phyloP scores from a whole-genome alignment of 1,284 basidiomycete genomes.

The Cryptococcus sp. region DNA sequence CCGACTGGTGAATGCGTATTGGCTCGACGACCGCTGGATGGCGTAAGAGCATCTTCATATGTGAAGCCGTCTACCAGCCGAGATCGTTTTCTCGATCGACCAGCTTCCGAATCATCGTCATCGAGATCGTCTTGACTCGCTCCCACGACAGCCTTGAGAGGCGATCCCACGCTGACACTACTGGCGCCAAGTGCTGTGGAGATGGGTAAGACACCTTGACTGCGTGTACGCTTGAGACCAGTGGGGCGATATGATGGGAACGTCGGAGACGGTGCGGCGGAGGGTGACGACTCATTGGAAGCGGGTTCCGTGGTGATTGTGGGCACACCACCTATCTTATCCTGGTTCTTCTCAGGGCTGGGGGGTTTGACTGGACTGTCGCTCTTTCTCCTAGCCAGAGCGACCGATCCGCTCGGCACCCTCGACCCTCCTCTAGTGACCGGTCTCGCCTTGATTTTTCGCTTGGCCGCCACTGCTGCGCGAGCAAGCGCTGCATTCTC shows the following conservation, averaged over 20 bases:
- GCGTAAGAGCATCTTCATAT: no score
- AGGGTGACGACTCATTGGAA: constrained; percentile 12
- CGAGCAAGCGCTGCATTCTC: constrained; percentile 35
- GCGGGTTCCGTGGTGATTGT: constrained; percentile 23
- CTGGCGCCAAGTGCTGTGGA: constrained; percentile 11
- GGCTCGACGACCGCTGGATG: constrained; percentile 6
- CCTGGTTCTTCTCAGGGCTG: constrained; percentile 12
- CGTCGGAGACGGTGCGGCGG: background rate
- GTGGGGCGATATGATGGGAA: constrained; percentile 3
- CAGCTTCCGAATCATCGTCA: constrained; percentile 8
- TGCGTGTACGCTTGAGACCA: constrained; percentile 34
- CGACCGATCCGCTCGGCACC: background rate
- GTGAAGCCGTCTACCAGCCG: background rate
- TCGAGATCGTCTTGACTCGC: constrained; percentile 9
- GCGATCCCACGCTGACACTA: constrained; percentile 22
- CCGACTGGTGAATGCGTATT: constrained; percentile 17
- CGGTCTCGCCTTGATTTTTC: constrained; percentile 9
- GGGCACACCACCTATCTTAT: background rate
- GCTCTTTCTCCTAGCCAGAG: constrained; percentile 5
- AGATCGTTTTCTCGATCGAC: constrained; percentile 6
- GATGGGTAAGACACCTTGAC: constrained; percentile 22
- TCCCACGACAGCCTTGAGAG: constrained; percentile 30
- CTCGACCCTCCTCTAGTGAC: constrained; percentile 3
- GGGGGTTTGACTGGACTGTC: constrained; percentile 24
- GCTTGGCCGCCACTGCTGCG: constrained; percentile 27